phyloP scores from a whole-genome alignment of 2,329 filamentous ascomycete genomes.

The Orbilia blumenaviensis region DNA sequence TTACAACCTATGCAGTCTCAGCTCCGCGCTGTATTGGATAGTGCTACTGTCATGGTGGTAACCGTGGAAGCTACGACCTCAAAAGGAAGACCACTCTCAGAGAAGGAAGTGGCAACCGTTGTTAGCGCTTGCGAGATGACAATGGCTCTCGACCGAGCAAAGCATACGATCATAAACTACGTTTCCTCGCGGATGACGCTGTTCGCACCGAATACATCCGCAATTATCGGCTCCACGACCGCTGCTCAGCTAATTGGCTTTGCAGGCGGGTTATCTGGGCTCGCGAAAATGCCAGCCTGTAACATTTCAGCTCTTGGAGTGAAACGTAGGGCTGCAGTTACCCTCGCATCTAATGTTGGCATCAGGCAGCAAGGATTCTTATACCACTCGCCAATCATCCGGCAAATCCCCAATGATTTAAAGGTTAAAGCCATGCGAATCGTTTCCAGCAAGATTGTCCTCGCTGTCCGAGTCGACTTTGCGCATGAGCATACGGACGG shows the following conservation, averaged over 20 bases:
- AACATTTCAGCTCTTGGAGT: conserved; percentile 91
- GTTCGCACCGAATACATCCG: conserved; percentile 92
- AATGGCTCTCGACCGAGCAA: conserved; percentile 85
- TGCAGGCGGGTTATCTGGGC: conserved; percentile 83
- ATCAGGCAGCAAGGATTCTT: conserved; percentile 91
- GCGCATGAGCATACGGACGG: conserved; percentile 84
- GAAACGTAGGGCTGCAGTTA: conserved; percentile 81
- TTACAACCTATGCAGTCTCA: conserved; percentile 81
- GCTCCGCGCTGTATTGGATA: conserved; percentile 82
- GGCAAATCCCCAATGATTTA: conserved; percentile 81
- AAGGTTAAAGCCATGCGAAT: conserved; percentile 96
- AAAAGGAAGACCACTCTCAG: conserved; percentile 78
- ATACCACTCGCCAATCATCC: conserved; percentile 89
- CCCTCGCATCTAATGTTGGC: conserved; percentile 90
- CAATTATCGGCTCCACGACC: conserved; percentile 87
- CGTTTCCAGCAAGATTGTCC: conserved; percentile 87
- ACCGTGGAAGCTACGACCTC: conserved; percentile 93
- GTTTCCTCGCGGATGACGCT: conserved; percentile 97
- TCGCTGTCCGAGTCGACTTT: conserved; percentile 90
- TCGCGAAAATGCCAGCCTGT: conserved; percentile 91
- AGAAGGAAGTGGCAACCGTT: conserved; percentile 78
- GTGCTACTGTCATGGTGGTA: conserved; percentile 92
- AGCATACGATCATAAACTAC: conserved; percentile 86
- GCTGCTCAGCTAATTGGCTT: conserved; percentile 97
- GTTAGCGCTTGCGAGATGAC: conserved; percentile 85